Base-by-base conservation (phyloP, 2,329 filamentous ascomycete species). In the Ophiostoma himal-ulmi region DNA sequence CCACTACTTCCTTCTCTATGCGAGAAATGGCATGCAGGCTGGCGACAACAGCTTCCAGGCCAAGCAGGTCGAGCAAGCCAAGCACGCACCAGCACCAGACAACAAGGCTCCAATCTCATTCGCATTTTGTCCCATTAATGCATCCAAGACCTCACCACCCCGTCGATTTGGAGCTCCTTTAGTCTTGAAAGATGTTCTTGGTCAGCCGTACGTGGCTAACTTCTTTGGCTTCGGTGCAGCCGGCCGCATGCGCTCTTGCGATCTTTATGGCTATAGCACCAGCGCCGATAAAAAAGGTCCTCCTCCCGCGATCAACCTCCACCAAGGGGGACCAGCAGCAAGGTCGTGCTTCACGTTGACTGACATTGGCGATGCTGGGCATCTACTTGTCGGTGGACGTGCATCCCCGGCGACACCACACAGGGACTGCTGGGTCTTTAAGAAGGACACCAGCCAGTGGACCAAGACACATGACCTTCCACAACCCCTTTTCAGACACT, bases 1-100 rank as follows among this genome's bases (percentile, higher is more conserved):
- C 44, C 94, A 97, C 79, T 96, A 97, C 78, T 91, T 94, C 75
- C 80, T 97, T 62, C 83, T 96, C 10, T 83, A 88, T 68, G 92
- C 92, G 11, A 41, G 39, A 14, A 48, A 44, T 22, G 65, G 65
- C 22, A 10, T 13, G 14, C 37, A 41, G 4, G n/a, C 13, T 20
- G n/a, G 22, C 8, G 10, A 13, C 39, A 7, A 48, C 44, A 48
- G 44, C 44, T 17, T 48, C 44, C 6, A 48, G 44, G 44, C 52
- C 52, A 10, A 26, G 8, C 4, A n/a, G 3, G 2, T 8, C 1
- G 20, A 14, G 22, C 22, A 22, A 6, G 17, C 5, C 13, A 2
- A 13, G 52, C 11, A 36, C 11, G 30, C n/a, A 54, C 37, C n/a
- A 30, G 60, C 20, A 13, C 5, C 13, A 17, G 62, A 22, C 36